Evolutionary conservation across 2,329 filamentous ascomycete species (phyloP).

Genomic region (Coleophoma eucalyptorum): DNA sequence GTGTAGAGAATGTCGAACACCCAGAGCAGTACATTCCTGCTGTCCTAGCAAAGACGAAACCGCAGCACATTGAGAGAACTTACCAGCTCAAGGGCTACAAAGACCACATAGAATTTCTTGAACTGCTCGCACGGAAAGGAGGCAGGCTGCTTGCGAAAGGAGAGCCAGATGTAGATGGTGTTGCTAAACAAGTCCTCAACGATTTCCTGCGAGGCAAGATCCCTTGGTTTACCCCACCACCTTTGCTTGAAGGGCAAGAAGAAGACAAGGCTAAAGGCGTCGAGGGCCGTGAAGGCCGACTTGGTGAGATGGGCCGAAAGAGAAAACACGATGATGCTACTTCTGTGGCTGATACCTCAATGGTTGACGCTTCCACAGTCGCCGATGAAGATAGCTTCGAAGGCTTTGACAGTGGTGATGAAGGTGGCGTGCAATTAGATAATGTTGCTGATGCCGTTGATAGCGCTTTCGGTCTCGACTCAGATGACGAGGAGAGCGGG

Average conservation of each 20-base stretch:
- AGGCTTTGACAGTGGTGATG: constrained; percentile 42
- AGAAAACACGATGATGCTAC: constrained; percentile 59
- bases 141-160: constrained; percentile 85
- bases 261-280: constrained; percentile 38
- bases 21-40: constrained; percentile 93
- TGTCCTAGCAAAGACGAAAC: constrained; percentile 75
- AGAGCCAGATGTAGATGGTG: constrained; percentile 92
- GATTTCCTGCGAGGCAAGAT: constrained; percentile 95
- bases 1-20: constrained; percentile 94
- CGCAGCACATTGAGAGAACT: constrained; percentile 85
- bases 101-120: constrained; percentile 77
- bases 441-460: constrained; percentile 23
- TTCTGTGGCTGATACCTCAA: constrained; percentile 35
- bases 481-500: constrained; percentile 34
- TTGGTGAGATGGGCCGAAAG: constrained; percentile 86
- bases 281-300: constrained; percentile 70
- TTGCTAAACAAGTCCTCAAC: constrained; percentile 95
- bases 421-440: constrained; percentile 24
- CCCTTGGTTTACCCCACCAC: constrained; percentile 90
- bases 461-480: constrained; percentile 25
- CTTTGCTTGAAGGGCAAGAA: constrained; percentile 50
- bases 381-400: constrained; percentile 36
- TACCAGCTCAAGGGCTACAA: constrained; percentile 83
- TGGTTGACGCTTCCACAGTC: constrained; percentile 28
- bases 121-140: constrained; percentile 80